Conservation (phyloP, 176 grass and related monocot species). For the Aegilops bicornis region DNA sequence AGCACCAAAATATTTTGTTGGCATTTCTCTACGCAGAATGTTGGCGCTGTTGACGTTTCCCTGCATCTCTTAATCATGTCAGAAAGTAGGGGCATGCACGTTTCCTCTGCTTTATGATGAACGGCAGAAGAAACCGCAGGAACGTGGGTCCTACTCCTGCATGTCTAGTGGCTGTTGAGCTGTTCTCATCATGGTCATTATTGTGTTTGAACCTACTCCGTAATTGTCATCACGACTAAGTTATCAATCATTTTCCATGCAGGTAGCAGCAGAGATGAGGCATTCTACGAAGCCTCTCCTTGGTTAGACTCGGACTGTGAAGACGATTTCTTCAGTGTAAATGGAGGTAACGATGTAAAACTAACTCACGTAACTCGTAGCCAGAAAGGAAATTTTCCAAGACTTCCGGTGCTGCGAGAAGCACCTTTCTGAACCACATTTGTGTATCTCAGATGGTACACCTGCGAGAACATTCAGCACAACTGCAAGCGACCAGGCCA, state of each 20-base stretch:
- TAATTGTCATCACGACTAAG: not conserved
- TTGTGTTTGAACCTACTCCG: not conserved
- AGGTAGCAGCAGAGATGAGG: slow-evolving; percentile 64
- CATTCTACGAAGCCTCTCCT: slow-evolving; percentile 68
- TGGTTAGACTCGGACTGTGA: slow-evolving; percentile 91
- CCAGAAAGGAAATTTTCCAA: not conserved
- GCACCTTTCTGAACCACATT: not conserved
- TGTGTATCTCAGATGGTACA: slow-evolving; percentile 25
- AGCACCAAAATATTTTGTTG: not conserved
- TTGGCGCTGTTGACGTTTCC: not conserved
- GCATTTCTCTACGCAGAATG: not conserved
- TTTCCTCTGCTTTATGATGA: not conserved
- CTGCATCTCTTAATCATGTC: slow-evolving; percentile 15
- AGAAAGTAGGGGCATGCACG: not conserved
- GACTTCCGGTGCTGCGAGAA: too few species aligned
- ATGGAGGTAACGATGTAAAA: slow-evolving; percentile 59
- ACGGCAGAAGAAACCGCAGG: not conserved
- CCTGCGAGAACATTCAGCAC: slow-evolving; percentile 27
- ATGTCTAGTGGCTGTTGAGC: not conserved
- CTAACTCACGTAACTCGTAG: not conserved
- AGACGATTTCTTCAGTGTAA: slow-evolving; percentile 87
- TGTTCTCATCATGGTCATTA: not conserved
- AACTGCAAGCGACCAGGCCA: not conserved
- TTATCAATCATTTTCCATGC: not conserved
- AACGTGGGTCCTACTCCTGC: not conserved